Conservation (phyloP, 1,284 basidiomycete genomes). For the Austropuccinia psidii region DNA sequence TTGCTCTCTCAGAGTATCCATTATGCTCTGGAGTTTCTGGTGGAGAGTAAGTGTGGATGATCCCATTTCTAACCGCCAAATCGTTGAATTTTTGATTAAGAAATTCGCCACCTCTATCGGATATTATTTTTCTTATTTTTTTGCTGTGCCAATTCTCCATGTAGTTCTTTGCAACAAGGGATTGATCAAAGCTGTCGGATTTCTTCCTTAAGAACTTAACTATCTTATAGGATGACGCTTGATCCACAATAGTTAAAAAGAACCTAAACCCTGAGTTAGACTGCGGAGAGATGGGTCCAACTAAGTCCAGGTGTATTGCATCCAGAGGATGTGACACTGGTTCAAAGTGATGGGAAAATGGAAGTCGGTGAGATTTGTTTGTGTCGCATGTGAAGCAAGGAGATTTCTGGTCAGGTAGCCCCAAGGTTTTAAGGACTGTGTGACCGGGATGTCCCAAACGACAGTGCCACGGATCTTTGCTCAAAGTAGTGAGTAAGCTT, state of each 20-base stretch:
- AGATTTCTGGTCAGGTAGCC: no score
- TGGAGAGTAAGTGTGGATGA: constrained; percentile 44
- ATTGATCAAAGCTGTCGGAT: no score
- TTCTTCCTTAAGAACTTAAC: not conserved
- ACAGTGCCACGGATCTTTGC: no score
- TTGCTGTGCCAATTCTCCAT: no score
- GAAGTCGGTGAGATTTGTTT: no score
- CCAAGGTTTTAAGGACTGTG: no score
- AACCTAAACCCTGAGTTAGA: not conserved
- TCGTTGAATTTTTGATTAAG: constrained; percentile 40
- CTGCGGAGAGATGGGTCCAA: not conserved
- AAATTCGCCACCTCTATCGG: constrained; percentile 48
- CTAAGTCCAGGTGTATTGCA: not conserved
- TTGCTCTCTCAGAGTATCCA: constrained; percentile 44
- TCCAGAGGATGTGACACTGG: not conserved
- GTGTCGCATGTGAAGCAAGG: no score
- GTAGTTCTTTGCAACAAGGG: no score
- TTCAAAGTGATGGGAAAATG: not conserved
- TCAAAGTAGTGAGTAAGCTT: no score
- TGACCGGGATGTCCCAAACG: no score
- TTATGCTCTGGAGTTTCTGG: constrained; percentile 49
- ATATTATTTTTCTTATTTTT: not conserved
- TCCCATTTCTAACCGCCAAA: constrained; percentile 45
- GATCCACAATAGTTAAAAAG: not conserved
- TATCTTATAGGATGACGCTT: not conserved